Percentiles rank a stretch among this genome's conserved stretches.
Conservation (phyloP, 1,284 basidiomycete species). For the Marasmius sp. region DNA sequence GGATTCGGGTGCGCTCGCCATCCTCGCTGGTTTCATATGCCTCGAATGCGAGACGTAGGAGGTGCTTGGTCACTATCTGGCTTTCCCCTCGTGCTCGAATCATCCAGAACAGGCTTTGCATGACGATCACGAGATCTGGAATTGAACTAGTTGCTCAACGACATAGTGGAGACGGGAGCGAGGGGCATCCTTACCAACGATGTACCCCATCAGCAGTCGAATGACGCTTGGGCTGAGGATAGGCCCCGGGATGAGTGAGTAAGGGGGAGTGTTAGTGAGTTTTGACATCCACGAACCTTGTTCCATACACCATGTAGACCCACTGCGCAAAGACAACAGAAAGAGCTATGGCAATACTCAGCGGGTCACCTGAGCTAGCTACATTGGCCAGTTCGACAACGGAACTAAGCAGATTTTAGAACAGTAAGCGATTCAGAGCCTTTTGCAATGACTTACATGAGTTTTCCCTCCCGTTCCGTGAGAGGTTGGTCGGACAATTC, state of each 20-base stretch:
- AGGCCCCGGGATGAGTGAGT: no score
- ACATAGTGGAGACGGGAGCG: neutral
- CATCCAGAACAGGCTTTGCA: slow-evolving; percentile 19
- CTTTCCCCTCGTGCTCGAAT: slow-evolving; percentile 9
- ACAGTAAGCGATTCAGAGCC: no score
- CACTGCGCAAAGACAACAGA: no score
- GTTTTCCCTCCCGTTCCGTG: slow-evolving; percentile 2
- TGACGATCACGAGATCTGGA: slow-evolving; percentile 16
- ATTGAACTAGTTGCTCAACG: neutral
- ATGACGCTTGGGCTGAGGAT: slow-evolving; percentile 1
- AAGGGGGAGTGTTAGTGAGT: no score
- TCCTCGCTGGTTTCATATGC: slow-evolving; percentile 10
- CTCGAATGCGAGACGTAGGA: slow-evolving; percentile 12
- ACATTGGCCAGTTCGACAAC: no score
- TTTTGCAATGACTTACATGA: slow-evolving; percentile 10
- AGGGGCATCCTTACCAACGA: slow-evolving; percentile 9
- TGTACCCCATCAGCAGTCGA: slow-evolving; percentile 17
- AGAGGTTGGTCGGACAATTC: slow-evolving; percentile 7
- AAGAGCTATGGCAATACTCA: no score
- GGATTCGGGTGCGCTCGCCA: slow-evolving; percentile 8
- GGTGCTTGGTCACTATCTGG: slow-evolving; percentile 1
- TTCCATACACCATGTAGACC: no score
- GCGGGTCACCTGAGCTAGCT: no score
- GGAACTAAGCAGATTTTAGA: no score
- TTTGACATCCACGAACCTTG: no score